Conservation (phyloP, 495 filamentous ascomycete genomes). For the Pyronema omphalodes region DNA sequence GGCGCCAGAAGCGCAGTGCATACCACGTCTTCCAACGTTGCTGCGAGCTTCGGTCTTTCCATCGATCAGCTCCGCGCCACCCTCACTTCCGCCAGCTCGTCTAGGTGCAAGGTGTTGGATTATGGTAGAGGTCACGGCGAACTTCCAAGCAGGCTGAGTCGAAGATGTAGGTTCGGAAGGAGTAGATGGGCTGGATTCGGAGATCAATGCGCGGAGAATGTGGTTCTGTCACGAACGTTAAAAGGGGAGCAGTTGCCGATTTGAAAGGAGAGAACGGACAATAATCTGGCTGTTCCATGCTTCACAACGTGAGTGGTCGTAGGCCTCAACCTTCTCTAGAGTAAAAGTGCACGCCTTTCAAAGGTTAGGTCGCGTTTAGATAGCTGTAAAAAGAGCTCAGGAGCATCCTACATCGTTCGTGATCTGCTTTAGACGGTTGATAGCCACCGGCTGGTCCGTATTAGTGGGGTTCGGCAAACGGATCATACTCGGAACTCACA, state of each 20-base stretch:
- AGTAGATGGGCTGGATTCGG: conserved; percentile 49
- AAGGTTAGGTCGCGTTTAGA: neutral
- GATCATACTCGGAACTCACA: neutral
- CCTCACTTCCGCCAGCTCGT: conserved; percentile 25
- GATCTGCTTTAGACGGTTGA: conserved; percentile 63
- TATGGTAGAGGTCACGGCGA: conserved; percentile 90
- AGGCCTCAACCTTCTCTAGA: conserved; percentile 48
- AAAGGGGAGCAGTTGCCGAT: neutral
- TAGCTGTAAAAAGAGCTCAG: neutral
- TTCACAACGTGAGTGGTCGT: conserved; percentile 63
- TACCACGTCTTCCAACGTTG: conserved; percentile 61
- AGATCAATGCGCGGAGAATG: conserved; percentile 69
- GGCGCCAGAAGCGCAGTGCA: conserved; percentile 87
- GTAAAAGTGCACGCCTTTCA: conserved; percentile 63
- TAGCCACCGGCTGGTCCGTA: conserved; percentile 45
- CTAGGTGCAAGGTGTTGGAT: conserved; percentile 65
- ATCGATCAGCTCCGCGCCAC: conserved; percentile 19
- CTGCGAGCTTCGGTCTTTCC: conserved; percentile 35
- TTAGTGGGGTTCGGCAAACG: no score
- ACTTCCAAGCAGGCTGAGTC: conserved; percentile 44
- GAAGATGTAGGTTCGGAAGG: conserved; percentile 28
- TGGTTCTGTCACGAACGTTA: conserved; percentile 32
- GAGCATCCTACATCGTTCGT: conserved; percentile 43
- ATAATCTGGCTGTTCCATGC: conserved; percentile 70
- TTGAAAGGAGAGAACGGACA: conserved; percentile 17